Evolutionary conservation across 768 basidiomycete species (phyloP).

Genomic region (Exidia glandulosa): DNA sequence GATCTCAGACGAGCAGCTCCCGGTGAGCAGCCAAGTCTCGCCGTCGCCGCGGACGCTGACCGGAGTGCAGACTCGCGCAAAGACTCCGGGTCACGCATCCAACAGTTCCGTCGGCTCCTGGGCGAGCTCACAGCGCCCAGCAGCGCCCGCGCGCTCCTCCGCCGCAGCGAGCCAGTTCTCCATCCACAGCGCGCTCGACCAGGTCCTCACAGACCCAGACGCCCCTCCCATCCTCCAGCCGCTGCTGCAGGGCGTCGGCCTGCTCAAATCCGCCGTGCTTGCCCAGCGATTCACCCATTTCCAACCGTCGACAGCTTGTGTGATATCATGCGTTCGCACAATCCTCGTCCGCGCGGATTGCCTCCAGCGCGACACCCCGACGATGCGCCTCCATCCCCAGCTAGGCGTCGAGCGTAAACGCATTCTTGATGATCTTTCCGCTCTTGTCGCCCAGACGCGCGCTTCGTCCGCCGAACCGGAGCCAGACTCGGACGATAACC

Average conservation of each 20-base stretch:
- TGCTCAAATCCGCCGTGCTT: slow-evolving; percentile 77
- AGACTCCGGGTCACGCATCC: slow-evolving; percentile 19
- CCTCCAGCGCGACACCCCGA: slow-evolving; percentile 66
- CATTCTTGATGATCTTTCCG: slow-evolving; percentile 69
- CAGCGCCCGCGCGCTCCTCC: slow-evolving; percentile 29
- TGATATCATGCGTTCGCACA: slow-evolving; percentile 86
- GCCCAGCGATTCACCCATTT: slow-evolving; percentile 73
- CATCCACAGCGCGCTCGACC: slow-evolving; percentile 39
- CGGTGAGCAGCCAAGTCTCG: neutral
- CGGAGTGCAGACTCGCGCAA: neutral
- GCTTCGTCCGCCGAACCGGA: slow-evolving; percentile 13
- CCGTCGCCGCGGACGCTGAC: neutral
- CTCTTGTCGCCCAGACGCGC: slow-evolving; percentile 65
- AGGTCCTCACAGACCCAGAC: slow-evolving; percentile 24
- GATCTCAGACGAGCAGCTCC: neutral
- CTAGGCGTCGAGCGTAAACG: slow-evolving; percentile 72
- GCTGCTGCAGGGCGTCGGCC: slow-evolving; percentile 71
- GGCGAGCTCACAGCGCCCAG: slow-evolving; percentile 27
- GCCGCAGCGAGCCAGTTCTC: slow-evolving; percentile 31
- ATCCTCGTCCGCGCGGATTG: slow-evolving; percentile 78
- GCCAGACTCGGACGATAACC: slow-evolving; percentile 26
- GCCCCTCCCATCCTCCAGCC: slow-evolving; percentile 70
- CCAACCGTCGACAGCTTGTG: slow-evolving; percentile 87
- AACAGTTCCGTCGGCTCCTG: slow-evolving; percentile 43
- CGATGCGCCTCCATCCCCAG: slow-evolving; percentile 52